Conservation (phyloP, 148 eudicot genomes). For the Chenopodium suecicum region DNA sequence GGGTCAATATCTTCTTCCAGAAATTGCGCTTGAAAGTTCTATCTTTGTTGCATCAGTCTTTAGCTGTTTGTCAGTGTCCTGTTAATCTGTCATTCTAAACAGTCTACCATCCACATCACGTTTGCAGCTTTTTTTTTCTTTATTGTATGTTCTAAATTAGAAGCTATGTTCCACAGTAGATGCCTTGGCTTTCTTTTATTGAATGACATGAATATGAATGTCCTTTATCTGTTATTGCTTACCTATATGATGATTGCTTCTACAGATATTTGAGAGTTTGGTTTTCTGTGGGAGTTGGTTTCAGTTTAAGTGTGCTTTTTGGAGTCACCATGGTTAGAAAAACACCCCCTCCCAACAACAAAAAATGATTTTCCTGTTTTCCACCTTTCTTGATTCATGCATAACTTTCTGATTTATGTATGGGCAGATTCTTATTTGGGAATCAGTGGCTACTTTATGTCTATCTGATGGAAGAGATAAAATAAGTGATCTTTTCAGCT, state of each 20-base stretch:
- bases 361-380: neutral
- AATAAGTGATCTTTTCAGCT: constrained; percentile 46
- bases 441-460: constrained; percentile 44
- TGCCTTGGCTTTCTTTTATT: neutral
- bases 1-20: neutral
- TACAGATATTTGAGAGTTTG: constrained; percentile 66
- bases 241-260: constrained; percentile 5
- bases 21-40: neutral
- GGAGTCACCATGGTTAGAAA: constrained; percentile 64
- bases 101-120: neutral
- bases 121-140: neutral
- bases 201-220: neutral
- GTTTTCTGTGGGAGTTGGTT: constrained; percentile 80
- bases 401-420: constrained; percentile 8
- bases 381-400: constrained; percentile 6
- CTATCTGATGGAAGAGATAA: constrained; percentile 34
- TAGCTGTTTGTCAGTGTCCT: neutral
- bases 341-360: neutral
- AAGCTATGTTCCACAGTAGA: neutral
- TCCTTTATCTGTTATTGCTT: neutral
- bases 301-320: constrained; percentile 60
- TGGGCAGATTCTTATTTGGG: constrained; percentile 63
- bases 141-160: neutral
- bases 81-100: neutral
- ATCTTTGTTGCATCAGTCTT: neutral